Percentiles rank a stretch among this genome's conserved stretches.
Conservation (phyloP, 2,329 filamentous ascomycete genomes). For the Colletotrichum brevisporum region DNA sequence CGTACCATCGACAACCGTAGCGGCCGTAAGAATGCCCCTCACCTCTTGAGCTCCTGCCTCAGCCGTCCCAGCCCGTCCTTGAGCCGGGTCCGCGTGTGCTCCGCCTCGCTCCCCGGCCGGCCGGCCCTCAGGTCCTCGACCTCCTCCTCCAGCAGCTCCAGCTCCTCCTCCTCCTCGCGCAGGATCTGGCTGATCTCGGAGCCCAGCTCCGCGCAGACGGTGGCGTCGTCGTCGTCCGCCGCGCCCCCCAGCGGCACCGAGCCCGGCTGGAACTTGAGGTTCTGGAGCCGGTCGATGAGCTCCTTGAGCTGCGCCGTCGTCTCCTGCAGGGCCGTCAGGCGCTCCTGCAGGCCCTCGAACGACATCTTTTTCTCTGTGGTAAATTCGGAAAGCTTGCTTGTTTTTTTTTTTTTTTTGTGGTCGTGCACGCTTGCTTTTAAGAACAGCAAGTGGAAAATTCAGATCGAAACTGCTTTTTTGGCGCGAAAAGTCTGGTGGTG, state of each 20-base stretch:
- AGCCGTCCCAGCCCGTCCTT: constrained; percentile 77
- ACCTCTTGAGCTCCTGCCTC: constrained; percentile 80
- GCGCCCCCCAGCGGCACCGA: constrained; percentile 65
- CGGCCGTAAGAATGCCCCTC: constrained; percentile 43
- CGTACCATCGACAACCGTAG: background rate
- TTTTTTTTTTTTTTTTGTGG: too few relatives aligned
- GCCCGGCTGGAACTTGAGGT: constrained; percentile 71
- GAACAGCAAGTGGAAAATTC: too few relatives aligned
- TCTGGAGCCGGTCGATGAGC: constrained; percentile 72
- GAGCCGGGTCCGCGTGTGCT: constrained; percentile 75
- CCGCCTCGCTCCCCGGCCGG: constrained; percentile 65
- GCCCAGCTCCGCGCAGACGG: constrained; percentile 78
- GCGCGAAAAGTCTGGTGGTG: background rate
- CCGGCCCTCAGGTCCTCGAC: constrained; percentile 76
- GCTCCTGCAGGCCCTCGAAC: constrained; percentile 73
- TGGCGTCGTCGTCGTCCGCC: constrained; percentile 64
- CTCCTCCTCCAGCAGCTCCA: constrained; percentile 85
- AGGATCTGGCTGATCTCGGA: constrained; percentile 85
- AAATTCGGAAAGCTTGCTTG: too few relatives aligned
- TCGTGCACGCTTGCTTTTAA: too few relatives aligned
- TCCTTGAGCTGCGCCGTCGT: constrained; percentile 70
- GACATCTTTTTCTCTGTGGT: constrained; percentile 58
- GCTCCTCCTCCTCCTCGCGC: constrained; percentile 84
- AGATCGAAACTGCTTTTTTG: background rate
- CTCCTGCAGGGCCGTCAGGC: constrained; percentile 72